Base-by-base conservation (phyloP, 2,329 filamentous ascomycete genomes). In the Pseudogymnoascus sp. region DNA sequence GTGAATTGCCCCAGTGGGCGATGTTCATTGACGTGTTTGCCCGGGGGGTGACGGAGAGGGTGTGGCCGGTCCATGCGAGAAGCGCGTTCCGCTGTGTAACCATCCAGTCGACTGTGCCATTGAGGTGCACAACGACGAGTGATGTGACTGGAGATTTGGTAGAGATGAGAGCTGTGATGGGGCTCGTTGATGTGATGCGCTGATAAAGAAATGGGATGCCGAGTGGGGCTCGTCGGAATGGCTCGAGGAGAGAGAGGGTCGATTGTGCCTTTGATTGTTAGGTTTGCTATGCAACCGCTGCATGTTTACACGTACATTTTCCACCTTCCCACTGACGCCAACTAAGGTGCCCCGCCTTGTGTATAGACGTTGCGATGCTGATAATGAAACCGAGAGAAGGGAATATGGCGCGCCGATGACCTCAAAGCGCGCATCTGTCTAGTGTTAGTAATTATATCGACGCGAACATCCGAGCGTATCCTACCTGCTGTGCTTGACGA, bases 191-290 rank as follows among this genome's bases (percentile, higher is more conserved):
- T 35, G 91, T 88, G 67, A 97, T 85, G 76, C 89, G 80, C 76
- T 97, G 93, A 77, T 97, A 97, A 63, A 99, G 82, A 75, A 99
- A 99, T 1, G 94, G 94, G 58, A 97, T 88, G 66, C 92, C 91
- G 28, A 96, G 83, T 57, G 86, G 75, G 22, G 88, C 88, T 73
- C 94, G 86, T 63, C 86, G 84, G 70, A 96, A 82, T 14, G 94
- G 94, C 63, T 92, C 88, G 61, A 97, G 84, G 59, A 97, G 75
- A 47, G 92, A 92, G 62, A 99, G 82, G 0, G 91, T 95, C 1
- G 94, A 97, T 74, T 95, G 84, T 14, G 90, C 87, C 90, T 95
- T 18, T 43, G 22, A 35, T 41, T 2, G 33, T 64, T 25, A 67
- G 61, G 36, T 38, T 25, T 28, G 20, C 54, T 28, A 37, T 9